These are phyloP conservation scores for Acer negundo DNA, from an alignment of 345 rosid genomes.

Conservation along the genomic window DNA sequence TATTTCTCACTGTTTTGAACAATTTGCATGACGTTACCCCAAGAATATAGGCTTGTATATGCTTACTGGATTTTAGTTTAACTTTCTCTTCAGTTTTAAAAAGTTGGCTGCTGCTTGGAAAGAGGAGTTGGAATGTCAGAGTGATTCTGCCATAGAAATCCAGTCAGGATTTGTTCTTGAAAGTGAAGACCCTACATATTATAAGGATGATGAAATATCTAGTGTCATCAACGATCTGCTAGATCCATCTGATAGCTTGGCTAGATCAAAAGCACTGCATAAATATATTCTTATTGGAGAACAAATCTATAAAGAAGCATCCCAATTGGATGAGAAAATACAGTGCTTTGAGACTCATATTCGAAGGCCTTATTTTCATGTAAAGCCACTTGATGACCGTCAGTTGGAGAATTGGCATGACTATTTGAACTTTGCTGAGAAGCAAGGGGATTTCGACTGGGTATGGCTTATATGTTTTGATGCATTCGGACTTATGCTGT, in stretches of 20 bases:
- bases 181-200: constrained; percentile 39
- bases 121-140: constrained; percentile 47
- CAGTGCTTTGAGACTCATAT: constrained; percentile 60
- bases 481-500: constrained; percentile 5
- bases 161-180: constrained; percentile 42
- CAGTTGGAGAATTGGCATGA: constrained; percentile 86
- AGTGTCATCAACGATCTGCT: constrained; percentile 52
- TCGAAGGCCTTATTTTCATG: constrained; percentile 79
- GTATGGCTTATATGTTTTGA: constrained; percentile 43
- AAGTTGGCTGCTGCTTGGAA: constrained; percentile 64
- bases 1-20: background rate
- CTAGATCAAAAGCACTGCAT: constrained; percentile 54
- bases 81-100: constrained; percentile 59
- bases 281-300: constrained; percentile 63
- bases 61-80: constrained; percentile 1
- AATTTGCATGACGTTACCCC: background rate
- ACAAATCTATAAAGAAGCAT: constrained; percentile 51
- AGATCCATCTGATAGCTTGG: constrained; percentile 55
- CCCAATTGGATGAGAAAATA: constrained; percentile 53
- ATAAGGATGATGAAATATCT: constrained; percentile 50
- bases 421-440: constrained; percentile 80
- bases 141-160: constrained; percentile 33
- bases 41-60: background rate
- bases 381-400: constrained; percentile 53
- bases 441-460: constrained; percentile 85